Evolutionary conservation across 305 asterid genomes (phyloP).

Genomic region (Fraxinus baroniana): DNA sequence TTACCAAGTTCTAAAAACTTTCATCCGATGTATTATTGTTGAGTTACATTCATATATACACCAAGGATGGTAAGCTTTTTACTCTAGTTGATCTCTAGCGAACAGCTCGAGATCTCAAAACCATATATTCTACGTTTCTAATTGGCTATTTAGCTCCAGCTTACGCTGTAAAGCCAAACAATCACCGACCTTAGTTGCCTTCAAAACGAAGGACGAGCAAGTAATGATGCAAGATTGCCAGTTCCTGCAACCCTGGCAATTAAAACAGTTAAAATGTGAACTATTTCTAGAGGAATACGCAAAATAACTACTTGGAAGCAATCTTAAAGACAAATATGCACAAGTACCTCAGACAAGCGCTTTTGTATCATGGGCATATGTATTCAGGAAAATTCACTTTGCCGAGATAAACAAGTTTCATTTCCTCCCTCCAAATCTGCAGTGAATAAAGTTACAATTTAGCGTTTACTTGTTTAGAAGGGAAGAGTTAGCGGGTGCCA

Average conservation of each 20-base stretch:
- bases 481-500: neutral
- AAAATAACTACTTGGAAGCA: neutral
- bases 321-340: conserved; percentile 12
- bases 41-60: neutral
- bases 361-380: conserved; percentile 49
- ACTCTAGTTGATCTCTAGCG: neutral
- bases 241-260: conserved; percentile 26
- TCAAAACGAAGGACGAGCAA: neutral
- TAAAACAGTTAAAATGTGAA: neutral
- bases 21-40: neutral
- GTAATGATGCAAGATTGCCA: conserved; percentile 21
- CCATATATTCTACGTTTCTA: neutral
- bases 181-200: neutral
- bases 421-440: conserved; percentile 94
- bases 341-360: conserved; percentile 3
- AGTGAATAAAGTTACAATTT: conserved; percentile 13
- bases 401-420: conserved; percentile 82
- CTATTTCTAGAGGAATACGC: neutral
- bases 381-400: conserved; percentile 56
- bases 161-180: conserved; percentile 3
- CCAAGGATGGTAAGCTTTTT: neutral
- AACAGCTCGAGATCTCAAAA: neutral
- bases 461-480: conserved; percentile 5
- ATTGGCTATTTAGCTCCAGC: neutral
- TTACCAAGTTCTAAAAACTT: neutral